Evolutionary conservation across 208 protist species (phyloP).

Genomic region (Tritrichomonas foetus): DNA sequence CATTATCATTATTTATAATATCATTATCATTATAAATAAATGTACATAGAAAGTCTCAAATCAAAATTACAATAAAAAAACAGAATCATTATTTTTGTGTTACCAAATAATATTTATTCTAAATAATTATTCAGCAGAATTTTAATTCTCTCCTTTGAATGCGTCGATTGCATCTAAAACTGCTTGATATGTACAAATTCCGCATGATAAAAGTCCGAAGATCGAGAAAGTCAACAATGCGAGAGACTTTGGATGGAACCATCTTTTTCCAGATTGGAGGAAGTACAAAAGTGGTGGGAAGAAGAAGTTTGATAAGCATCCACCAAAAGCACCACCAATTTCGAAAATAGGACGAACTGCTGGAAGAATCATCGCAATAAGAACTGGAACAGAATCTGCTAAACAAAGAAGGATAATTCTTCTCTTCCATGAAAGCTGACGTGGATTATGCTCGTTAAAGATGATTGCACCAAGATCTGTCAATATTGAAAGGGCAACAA

Average conservation of each 20-base stretch:
- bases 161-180: not conserved
- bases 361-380: not conserved
- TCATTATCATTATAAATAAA: too few relatives aligned
- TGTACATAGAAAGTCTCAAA: too few relatives aligned
- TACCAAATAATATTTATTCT: too few relatives aligned
- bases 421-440: not conserved
- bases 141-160: too few relatives aligned
- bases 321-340: not conserved
- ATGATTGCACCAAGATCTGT: not conserved
- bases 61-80: too few relatives aligned
- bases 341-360: not conserved
- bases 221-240: not conserved
- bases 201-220: not conserved
- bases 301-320: not conserved
- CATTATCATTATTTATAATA: too few relatives aligned
- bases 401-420: not conserved
- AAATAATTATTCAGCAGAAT: too few relatives aligned
- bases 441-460: not conserved
- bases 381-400: not conserved
- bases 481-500: not conserved
- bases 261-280: too few relatives aligned
- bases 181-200: conserved; percentile 10
- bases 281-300: not conserved
- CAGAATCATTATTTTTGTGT: too few relatives aligned
- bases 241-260: not conserved